A percentile compares a stretch with the other conserved stretches of the same genome.
Evolutionary conservation across 1,284 basidiomycete genomes (phyloP).

Genomic region (Fomitopsis palustris): DNA sequence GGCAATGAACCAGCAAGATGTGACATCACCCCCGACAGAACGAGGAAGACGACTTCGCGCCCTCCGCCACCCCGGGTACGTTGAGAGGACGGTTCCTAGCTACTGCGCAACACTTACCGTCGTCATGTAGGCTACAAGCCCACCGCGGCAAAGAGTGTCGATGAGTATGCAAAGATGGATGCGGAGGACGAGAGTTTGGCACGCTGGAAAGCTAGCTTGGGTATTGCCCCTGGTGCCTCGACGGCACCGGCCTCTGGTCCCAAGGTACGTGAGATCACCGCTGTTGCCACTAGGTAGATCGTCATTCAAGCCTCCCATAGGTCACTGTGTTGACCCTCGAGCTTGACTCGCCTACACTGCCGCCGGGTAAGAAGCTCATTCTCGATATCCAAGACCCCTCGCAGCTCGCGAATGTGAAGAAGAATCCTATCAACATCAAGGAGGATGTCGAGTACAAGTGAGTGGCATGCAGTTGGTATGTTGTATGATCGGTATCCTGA

Average conservation of each 20-base stretch:
- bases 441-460: slow-evolving; percentile 85
- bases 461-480: slow-evolving; percentile 11
- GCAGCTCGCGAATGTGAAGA: slow-evolving; percentile 51
- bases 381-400: slow-evolving; percentile 53
- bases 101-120: slow-evolving; percentile 3
- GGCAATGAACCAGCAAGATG: neutral
- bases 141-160: slow-evolving; percentile 57
- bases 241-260: slow-evolving; percentile 45
- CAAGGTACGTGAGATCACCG: slow-evolving; percentile 43
- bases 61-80: slow-evolving; percentile 62
- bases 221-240: slow-evolving; percentile 60
- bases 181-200: slow-evolving; percentile 82
- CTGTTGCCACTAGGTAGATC: neutral
- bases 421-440: slow-evolving; percentile 75
- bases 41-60: slow-evolving; percentile 65
- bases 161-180: slow-evolving; percentile 76
- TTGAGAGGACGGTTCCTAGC: neutral
- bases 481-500: neutral
- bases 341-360: slow-evolving; percentile 64
- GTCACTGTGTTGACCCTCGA: slow-evolving; percentile 69
- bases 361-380: slow-evolving; percentile 54
- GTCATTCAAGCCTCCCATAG: slow-evolving; percentile 31
- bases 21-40: slow-evolving; percentile 29
- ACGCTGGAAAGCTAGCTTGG: slow-evolving; percentile 89
- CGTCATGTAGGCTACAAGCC: slow-evolving; percentile 64